A percentile compares a stretch with the other conserved stretches of the same genome.
Evolutionary conservation across 495 filamentous ascomycete genomes (phyloP).

Genomic region (Xylaria venustula): DNA sequence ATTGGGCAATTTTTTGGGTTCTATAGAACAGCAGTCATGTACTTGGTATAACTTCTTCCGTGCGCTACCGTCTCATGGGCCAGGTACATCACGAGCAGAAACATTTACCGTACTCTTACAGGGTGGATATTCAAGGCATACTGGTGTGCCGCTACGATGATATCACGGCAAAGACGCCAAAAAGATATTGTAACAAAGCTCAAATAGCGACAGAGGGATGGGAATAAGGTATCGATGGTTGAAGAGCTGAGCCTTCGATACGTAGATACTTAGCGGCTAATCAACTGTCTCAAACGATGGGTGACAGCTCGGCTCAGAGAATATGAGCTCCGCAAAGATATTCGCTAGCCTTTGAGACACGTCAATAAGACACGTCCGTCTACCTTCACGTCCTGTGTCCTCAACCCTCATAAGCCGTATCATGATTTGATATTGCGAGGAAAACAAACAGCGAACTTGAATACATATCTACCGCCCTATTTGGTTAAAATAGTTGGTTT

Average conservation of each 20-base stretch:
- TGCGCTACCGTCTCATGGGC: conserved; percentile 5
- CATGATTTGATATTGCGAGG: no score
- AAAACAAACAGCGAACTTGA: no score
- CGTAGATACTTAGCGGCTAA: no score
- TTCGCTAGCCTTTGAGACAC: neutral
- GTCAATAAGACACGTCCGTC: neutral
- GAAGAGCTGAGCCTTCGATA: neutral
- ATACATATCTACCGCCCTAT: no score
- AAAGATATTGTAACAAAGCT: neutral
- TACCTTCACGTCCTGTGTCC: no score
- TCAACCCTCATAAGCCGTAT: no score
- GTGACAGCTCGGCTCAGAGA: neutral
- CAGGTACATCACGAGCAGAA: conserved; percentile 7
- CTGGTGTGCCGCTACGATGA: no score
- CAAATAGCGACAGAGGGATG: neutral
- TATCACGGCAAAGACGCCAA: neutral
- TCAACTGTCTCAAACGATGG: neutral
- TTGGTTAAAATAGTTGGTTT: no score
- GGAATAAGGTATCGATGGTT: neutral
- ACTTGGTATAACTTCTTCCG: conserved; percentile 5
- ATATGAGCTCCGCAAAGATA: neutral
- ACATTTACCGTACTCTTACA: neutral
- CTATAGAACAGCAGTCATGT: conserved; percentile 24
- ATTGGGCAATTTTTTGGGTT: conserved; percentile 25
- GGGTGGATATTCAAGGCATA: neutral